These are phyloP conservation scores for Trichocomaceae sp. DNA, from an alignment of 2,329 filamentous ascomycete species.

Conservation along the genomic window DNA sequence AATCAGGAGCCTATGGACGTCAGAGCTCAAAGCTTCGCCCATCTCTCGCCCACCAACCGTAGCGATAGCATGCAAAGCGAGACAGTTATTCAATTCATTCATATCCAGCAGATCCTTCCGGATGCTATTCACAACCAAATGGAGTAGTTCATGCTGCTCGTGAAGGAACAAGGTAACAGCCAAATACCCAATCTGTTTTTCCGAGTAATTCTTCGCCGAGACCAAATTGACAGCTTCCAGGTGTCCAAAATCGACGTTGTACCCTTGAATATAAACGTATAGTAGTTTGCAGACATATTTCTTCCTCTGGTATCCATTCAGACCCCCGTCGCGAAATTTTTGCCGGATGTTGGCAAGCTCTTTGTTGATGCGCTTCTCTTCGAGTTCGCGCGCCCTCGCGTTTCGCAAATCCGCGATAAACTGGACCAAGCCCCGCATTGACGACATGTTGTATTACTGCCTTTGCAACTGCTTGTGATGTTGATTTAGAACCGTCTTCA, in stretches of 20 bases:
- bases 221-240: slow-evolving; percentile 97
- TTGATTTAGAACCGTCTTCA: neutral
- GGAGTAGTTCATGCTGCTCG: slow-evolving; percentile 91
- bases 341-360: slow-evolving; percentile 97
- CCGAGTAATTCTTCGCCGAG: slow-evolving; percentile 92
- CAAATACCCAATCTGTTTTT: slow-evolving; percentile 98
- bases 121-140: slow-evolving; percentile 97
- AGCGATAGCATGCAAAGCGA: slow-evolving; percentile 93
- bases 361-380: slow-evolving; percentile 99
- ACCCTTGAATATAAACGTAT: slow-evolving; percentile 98
- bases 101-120: slow-evolving; percentile 89
- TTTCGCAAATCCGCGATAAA: slow-evolving; percentile 97
- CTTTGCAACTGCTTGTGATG: neutral
- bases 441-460: slow-evolving; percentile 31
- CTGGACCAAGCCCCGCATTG: slow-evolving; percentile 73
- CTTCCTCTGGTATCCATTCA: slow-evolving; percentile 98
- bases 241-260: slow-evolving; percentile 98
- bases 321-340: slow-evolving; percentile 92
- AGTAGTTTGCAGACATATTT: slow-evolving; percentile 99
- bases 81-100: slow-evolving; percentile 95
- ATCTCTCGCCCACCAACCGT: slow-evolving; percentile 96
- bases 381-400: slow-evolving; percentile 85
- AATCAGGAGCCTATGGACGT: slow-evolving; percentile 89
- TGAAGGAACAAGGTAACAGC: slow-evolving; percentile 96
- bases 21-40: slow-evolving; percentile 84